Conservation (phyloP, 2,329 filamentous ascomycete species). For the Alternaria metachromatica region DNA sequence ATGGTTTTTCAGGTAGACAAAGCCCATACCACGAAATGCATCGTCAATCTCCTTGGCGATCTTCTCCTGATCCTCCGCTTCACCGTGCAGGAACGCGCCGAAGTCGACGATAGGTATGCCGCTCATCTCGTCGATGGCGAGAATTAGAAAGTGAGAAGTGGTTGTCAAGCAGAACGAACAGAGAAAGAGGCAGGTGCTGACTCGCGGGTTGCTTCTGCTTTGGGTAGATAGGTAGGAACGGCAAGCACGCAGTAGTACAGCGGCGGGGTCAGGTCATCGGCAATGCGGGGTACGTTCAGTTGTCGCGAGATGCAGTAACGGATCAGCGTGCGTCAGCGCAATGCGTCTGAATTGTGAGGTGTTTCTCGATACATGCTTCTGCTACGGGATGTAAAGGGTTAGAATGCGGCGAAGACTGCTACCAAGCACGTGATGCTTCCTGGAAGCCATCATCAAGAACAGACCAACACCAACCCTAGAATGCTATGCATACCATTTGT, state of each 20-base stretch:
- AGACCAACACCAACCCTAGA: not conserved
- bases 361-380: not conserved
- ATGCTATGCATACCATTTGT: not conserved
- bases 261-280: not conserved
- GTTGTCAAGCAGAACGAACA: not conserved
- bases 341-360: not conserved
- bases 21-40: constrained; percentile 49
- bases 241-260: not conserved
- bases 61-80: constrained; percentile 14
- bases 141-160: not conserved
- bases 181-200: not conserved
- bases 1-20: constrained; percentile 53
- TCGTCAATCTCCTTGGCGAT: constrained; percentile 46
- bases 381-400: not conserved
- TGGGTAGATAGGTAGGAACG: not conserved
- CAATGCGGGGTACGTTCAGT: not conserved
- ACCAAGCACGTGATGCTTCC: not conserved
- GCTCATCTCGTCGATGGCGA: not conserved
- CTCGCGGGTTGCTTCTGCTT: not conserved
- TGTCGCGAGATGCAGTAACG: not conserved
- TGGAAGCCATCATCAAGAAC: not conserved
- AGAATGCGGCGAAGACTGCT: not conserved
- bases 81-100: constrained; percentile 25
- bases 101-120: constrained; percentile 43
- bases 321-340: not conserved